A percentile compares a stretch with the other conserved stretches of the same genome.
Conservation (phyloP, 805 yeast genomes). For the Sungouiozyma ichnusensis region DNA sequence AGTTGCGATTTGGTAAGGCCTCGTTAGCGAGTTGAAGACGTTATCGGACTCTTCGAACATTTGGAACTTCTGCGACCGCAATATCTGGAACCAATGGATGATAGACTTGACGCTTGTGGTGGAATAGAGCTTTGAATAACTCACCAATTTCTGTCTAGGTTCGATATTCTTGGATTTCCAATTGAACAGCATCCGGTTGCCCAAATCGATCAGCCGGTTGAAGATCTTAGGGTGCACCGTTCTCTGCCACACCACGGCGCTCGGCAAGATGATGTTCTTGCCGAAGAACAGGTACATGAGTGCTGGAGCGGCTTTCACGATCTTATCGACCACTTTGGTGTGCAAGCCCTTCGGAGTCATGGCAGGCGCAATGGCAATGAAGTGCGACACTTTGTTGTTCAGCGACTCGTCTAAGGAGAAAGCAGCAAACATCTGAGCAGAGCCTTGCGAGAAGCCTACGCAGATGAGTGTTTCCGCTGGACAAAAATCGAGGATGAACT, state of each 20-base stretch:
- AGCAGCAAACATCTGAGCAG: conserved; percentile 87
- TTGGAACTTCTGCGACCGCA: conserved; percentile 65
- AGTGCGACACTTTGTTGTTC: conserved; percentile 42
- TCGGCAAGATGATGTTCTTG: conserved; percentile 58
- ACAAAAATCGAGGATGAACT: conserved; percentile 53
- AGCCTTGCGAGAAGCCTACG: conserved; percentile 88
- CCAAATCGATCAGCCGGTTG: conserved; percentile 49
- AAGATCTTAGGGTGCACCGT: conserved; percentile 25
- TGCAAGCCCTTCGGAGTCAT: conserved; percentile 82
- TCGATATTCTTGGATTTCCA: conserved; percentile 73
- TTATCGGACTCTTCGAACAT: conserved; percentile 67
- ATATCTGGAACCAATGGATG: conserved; percentile 95
- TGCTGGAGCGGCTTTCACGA: conserved; percentile 68
- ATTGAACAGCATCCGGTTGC: conserved; percentile 59
- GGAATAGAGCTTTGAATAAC: conserved; percentile 80
- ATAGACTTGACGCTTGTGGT: conserved; percentile 85
- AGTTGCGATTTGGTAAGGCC: conserved; percentile 27
- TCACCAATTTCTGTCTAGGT: conserved; percentile 60
- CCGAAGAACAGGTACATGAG: conserved; percentile 67
- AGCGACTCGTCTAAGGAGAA: conserved; percentile 54
- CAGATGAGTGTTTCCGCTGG: conserved; percentile 41
- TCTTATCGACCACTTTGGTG: conserved; percentile 62
- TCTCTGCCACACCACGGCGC: conserved; percentile 69
- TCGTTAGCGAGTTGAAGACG: conserved; percentile 29
- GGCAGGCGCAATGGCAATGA: conserved; percentile 88